These are phyloP conservation scores for Artomyces pyxidatus DNA, from an alignment of 768 basidiomycete species.

Conservation along the genomic window DNA sequence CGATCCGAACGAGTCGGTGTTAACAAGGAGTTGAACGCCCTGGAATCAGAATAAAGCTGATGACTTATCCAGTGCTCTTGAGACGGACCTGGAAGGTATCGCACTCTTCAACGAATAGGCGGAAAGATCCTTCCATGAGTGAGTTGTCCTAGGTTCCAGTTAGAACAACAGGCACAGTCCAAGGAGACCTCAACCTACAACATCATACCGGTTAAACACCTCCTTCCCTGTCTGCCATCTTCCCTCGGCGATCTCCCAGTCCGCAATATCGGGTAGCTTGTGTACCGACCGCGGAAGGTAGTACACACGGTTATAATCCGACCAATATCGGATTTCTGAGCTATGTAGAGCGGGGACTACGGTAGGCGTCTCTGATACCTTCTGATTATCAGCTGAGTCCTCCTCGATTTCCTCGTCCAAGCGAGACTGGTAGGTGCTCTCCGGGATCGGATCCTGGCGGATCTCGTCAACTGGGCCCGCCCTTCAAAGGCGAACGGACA, in stretches of 20 bases:
- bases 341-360: constrained; percentile 4
- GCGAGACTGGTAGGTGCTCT: constrained; percentile 46
- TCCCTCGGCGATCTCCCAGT: constrained; percentile 44
- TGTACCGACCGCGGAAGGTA: constrained; percentile 62
- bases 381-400: constrained; percentile 4
- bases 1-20: constrained; percentile 55
- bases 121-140: constrained; percentile 61
- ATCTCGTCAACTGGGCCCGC: constrained; percentile 39
- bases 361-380: not conserved
- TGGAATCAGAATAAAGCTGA: constrained; percentile 19
- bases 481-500: no score
- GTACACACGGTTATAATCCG: constrained; percentile 58
- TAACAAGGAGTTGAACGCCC: constrained; percentile 65
- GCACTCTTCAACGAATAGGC: constrained; percentile 67
- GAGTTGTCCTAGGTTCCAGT: constrained; percentile 39
- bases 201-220: constrained; percentile 43
- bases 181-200: constrained; percentile 30
- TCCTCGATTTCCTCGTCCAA: constrained; percentile 26
- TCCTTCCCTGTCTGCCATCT: constrained; percentile 52
- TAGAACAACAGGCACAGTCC: not conserved
- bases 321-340: constrained; percentile 50
- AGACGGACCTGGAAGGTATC: constrained; percentile 60
- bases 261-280: constrained; percentile 47
- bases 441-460: constrained; percentile 42
- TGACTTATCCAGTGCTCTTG: no score